Base-by-base conservation (phyloP, 1,284 basidiomycete genomes). In the Leccinum pachyderme region DNA sequence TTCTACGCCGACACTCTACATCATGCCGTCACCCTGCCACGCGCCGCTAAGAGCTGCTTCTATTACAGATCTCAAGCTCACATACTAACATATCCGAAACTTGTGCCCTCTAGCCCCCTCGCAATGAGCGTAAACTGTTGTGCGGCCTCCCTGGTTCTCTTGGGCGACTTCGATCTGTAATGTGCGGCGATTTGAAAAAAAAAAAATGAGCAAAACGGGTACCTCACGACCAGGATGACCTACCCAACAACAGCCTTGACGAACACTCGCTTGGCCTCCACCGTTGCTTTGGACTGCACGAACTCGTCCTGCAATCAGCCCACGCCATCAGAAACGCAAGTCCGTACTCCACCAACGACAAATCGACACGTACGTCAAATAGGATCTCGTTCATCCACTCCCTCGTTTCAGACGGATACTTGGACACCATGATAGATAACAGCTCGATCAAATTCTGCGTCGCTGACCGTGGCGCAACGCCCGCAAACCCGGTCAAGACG, bases 381-480 rank as follows among this genome's bases (percentile, higher is more conserved):
- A 95, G 68, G 24, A 92, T 81, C 47, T 83, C 81, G 31, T 80
- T 75, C 68, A 92, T 83, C 92, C 92, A 95, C 15, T 60, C 73
- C 67, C 73, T 77, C 70, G 77, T 82, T 63, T 80, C 81, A 39
- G 71, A 73, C 12, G 77, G 79, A 60, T 79, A 76, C 41, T 87
- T 77, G 8, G 77, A 78, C 32, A 85, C 75, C 39, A 94, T 70
- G 28, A 78, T 81, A 5, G 86, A 83, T 44, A 95, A 73, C 32
- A 95, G 72, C 62, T 94, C 92, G 6, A 91, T 87, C 25, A 95
- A 75, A 66, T 95, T 95, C 9, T 83, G 86, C 7, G 88, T 85
- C n/a, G 84, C 86, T 25, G 89, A 91, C 53, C 92, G 77, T 0
- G 93, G 93, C 2, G 92, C 88, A 9, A 87, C 80, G 9, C 87